Base-by-base conservation (phyloP, 1,284 basidiomycete genomes). In the Tilletia setariae region DNA sequence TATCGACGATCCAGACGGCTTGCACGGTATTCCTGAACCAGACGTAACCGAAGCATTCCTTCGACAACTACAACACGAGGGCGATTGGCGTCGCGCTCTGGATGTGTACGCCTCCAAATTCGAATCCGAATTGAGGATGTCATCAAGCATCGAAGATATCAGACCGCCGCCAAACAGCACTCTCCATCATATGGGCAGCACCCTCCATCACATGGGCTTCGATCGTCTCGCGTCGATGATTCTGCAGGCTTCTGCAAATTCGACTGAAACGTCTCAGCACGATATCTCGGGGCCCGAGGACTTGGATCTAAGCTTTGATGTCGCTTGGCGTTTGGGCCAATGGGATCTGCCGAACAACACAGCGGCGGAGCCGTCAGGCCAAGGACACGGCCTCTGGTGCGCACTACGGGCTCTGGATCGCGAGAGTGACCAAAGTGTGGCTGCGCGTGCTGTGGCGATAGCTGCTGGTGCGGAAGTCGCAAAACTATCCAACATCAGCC, bases 1-100 rank as follows among this genome's bases (percentile, higher is more conserved):
- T 78, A 93, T 98, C 68, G 93, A 96, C 78, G 95, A 98, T 78
- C 94, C 94, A 0, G 95, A 98, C 77, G 93, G 95, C 0, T 98
- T 98, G 82, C 98, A 98, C 82, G 93, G 93, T 1, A 92, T 98
- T 71, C 86, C 89, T 71, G 83, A 84, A 35, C 87, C 89, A n/a
- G 88, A 98, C 76, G 86, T 92, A 15, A 87, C 88, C 32, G 86
- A 88, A 51, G 90, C 93, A 68, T 86, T 98, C 43, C 86, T 94
- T 53, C 90, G 89, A 71, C 88, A 92, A 2, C 90, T 95, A 69
- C 90, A 93, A 74, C 95, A 98, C 76, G 96, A 98, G 82, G 87
- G 89, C 13, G 90, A 94, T 77, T 96, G 94, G 90, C 89, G 90
- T 46, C 90, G 90, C 76, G 93, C 94, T 0, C 92, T 98, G 75